A percentile compares a stretch with the other conserved stretches of the same genome.
These are phyloP conservation scores for Juglanconis sp. DNA, from an alignment of 2,329 filamentous ascomycete genomes.

Conservation along the genomic window DNA sequence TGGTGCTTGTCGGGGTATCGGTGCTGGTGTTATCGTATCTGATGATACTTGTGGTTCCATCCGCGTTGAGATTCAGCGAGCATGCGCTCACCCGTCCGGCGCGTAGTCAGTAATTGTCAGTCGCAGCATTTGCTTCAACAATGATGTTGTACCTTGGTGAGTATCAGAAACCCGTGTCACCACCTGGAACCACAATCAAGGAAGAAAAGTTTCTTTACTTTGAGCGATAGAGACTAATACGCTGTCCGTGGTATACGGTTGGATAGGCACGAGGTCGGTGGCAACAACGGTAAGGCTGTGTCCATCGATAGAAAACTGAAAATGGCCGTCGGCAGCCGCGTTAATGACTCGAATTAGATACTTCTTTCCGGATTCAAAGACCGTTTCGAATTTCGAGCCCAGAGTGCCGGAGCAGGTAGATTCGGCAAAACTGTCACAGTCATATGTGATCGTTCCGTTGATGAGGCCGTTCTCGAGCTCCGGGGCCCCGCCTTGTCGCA, in stretches of 20 bases:
- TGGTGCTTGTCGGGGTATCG: conserved; percentile 14
- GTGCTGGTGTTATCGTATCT: conserved; percentile 21
- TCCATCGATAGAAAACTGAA: conserved; percentile 51
- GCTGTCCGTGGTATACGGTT: conserved; percentile 47
- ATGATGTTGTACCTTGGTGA: conserved; percentile 14
- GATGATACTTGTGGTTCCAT: conserved; percentile 22
- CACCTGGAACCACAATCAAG: no score
- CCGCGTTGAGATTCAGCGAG: conserved; percentile 15
- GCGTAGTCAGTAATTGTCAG: conserved; percentile 23
- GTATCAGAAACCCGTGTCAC: no score
- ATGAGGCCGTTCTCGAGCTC: conserved; percentile 22
- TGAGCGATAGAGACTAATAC: conserved; percentile 42
- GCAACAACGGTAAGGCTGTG: conserved; percentile 57
- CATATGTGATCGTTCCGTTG: conserved; percentile 17
- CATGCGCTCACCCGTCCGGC: conserved; percentile 17
- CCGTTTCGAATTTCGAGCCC: conserved; percentile 26
- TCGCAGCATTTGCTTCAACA: conserved; percentile 13
- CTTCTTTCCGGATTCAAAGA: conserved; percentile 34
- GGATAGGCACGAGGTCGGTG: conserved; percentile 54
- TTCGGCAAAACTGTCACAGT: not conserved
- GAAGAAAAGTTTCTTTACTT: conserved; percentile 2
- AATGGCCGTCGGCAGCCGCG: conserved; percentile 39
- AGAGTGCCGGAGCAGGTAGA: conserved; percentile 15
- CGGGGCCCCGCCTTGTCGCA: conserved; percentile 9
- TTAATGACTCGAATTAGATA: conserved; percentile 48